Evolutionary conservation across 2,329 filamentous ascomycete genomes (phyloP), one percentile per base, ranked within the genome.

Genomic region (Escovopsis sp.): DNA sequence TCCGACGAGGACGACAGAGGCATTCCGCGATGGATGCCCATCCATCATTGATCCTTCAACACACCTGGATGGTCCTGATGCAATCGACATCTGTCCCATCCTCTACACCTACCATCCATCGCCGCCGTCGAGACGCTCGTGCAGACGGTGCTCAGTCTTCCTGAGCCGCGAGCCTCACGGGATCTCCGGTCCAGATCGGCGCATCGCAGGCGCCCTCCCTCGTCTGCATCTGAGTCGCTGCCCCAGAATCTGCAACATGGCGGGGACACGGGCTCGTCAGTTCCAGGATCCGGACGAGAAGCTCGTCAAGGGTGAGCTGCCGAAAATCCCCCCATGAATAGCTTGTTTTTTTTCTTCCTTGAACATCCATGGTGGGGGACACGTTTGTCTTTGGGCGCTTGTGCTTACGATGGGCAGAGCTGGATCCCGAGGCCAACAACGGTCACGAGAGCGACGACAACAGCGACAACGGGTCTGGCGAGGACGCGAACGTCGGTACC

Each of bases 341-440:
- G 12, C 2, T 28, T 4, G 12, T 15, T 18, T 10, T 31, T 12
- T 13, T 25, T 16, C 18, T 18, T n/a, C n/a, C n/a, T n/a, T n/a
- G n/a, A n/a, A n/a, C n/a, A n/a, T n/a, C n/a, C n/a, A n/a, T n/a
- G n/a, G n/a, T n/a, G n/a, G n/a, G n/a, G n/a, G n/a, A n/a, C n/a
- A n/a, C 8, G 11, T 25, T 8, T 25, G 9, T 25, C 11, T 25
- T 25, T 25, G 4, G 21, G 9, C 6, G 21, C 10, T 6, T 23
- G 6, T 23, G 21, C 21, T 9, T 3, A 1, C 8, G 8, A 25
- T 25, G 4, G 7, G 3, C 29, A 88, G 85, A 92, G 52, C 78
- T 81, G 50, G 85, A 93, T 52, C 83, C 83, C 0, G 85, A 92
- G 61, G 74, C 71, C 45, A 71, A 75, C 41, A n/a, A 25, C 3